A percentile compares a stretch with the other conserved stretches of the same genome.
phyloP scores from a whole-genome alignment of 129 eudicot genomes.

The Flaveria linearis region DNA sequence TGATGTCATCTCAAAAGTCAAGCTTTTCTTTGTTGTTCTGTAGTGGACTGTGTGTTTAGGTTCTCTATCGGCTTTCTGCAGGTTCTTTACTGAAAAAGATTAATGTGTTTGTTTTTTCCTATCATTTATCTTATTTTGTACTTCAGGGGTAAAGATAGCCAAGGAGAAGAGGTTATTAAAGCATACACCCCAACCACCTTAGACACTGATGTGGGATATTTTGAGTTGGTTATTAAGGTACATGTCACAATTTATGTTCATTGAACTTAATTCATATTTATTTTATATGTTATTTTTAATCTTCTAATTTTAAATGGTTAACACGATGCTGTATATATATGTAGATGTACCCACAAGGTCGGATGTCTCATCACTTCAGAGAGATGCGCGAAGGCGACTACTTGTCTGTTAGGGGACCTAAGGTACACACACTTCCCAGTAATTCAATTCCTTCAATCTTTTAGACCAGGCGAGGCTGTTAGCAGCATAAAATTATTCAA shows the following conservation, averaged over 20 bases:
- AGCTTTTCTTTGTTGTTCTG: conserved; percentile 13
- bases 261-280: neutral
- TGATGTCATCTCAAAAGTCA: neutral
- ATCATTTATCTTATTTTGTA: conserved; percentile 2
- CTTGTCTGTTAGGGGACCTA: conserved; percentile 88
- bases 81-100: neutral
- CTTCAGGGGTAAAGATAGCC: conserved; percentile 88
- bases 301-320: conserved; percentile 4
- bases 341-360: conserved; percentile 98
- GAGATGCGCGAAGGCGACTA: conserved; percentile 91
- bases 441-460: conserved; percentile 6
- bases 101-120: conserved; percentile 15
- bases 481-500: neutral
- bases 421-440: conserved; percentile 46
- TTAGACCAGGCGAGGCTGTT: conserved; percentile 1
- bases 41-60: neutral
- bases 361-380: conserved; percentile 97
- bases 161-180: conserved; percentile 90
- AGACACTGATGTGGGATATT: conserved; percentile 89
- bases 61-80: conserved; percentile 12
- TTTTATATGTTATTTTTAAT: neutral
- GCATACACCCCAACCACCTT: conserved; percentile 94
- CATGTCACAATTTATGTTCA: neutral
- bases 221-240: conserved; percentile 97
- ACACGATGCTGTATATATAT: neutral